phyloP scores from a whole-genome alignment of 345 rosid species.

The Eucalyptus leucophloia region DNA sequence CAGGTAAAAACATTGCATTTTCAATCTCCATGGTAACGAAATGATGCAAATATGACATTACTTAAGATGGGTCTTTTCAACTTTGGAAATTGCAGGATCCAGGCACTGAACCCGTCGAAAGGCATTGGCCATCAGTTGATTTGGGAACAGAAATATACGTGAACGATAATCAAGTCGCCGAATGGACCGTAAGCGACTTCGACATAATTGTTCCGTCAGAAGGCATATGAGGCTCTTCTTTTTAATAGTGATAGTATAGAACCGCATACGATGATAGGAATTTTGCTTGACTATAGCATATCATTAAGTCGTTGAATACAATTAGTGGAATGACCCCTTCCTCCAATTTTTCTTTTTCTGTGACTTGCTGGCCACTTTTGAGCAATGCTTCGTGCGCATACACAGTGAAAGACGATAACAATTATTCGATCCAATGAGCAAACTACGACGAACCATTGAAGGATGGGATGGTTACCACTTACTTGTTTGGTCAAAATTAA shows the following conservation, averaged over 20 bases:
- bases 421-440: not conserved
- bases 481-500: not conserved
- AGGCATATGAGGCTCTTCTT: not conserved
- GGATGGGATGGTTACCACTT: not conserved
- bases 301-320: not conserved
- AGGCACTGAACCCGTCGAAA: slow-evolving; percentile 36
- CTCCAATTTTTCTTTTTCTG: not conserved
- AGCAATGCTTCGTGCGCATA: not conserved
- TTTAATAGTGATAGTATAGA: not conserved
- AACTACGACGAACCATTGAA: not conserved
- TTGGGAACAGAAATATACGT: slow-evolving; percentile 50
- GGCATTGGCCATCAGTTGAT: slow-evolving; percentile 58
- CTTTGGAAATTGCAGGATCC: slow-evolving; percentile 30
- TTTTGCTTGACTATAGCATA: not conserved
- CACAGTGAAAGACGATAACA: not conserved
- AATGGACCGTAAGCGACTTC: slow-evolving; percentile 53
- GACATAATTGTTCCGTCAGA: slow-evolving; percentile 22
- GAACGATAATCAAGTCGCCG: slow-evolving; percentile 31
- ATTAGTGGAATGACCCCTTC: not conserved
- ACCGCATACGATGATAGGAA: not conserved
- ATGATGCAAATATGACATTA: not conserved
- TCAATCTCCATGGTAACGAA: not conserved
- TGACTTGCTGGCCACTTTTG: not conserved
- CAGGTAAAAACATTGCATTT: slow-evolving; percentile 18
- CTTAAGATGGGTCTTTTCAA: not conserved